Evolutionary conservation across 768 basidiomycete genomes (phyloP).

Genomic region (Tulasnella sp.): DNA sequence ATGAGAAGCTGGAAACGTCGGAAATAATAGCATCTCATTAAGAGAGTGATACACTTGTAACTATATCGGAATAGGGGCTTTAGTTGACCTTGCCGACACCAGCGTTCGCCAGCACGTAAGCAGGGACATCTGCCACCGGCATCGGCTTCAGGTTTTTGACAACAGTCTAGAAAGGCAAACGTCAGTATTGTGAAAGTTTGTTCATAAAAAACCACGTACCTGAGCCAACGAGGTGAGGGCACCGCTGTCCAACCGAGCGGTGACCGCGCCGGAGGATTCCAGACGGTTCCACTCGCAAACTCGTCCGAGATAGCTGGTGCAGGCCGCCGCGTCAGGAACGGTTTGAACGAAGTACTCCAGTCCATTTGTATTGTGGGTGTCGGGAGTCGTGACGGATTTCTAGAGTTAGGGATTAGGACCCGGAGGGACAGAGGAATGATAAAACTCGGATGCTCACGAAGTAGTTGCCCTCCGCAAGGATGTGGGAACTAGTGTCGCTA

Average conservation of each 20-base stretch:
- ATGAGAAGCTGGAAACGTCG: not conserved
- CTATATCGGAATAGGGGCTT: not conserved
- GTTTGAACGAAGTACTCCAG: not conserved
- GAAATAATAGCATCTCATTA: no score
- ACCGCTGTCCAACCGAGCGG: not conserved
- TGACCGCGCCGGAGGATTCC: not conserved
- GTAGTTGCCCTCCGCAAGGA: not conserved
- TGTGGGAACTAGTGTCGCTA: not conserved
- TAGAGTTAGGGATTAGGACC: not conserved
- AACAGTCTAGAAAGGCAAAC: not conserved
- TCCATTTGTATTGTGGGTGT: not conserved
- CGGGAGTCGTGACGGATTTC: not conserved
- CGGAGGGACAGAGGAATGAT: not conserved
- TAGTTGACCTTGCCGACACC: not conserved
- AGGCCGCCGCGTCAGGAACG: not conserved
- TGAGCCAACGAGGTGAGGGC: not conserved
- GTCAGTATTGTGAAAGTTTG: not conserved
- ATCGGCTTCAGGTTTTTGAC: not conserved
- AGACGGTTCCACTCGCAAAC: slow-evolving; percentile 1
- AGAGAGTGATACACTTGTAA: not conserved
- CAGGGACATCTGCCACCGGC: not conserved
- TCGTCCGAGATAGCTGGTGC: not conserved
- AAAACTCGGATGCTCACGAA: not conserved
- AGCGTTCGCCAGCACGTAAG: not conserved
- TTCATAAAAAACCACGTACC: not conserved